Base-by-base conservation (phyloP, 2,329 filamentous ascomycete species). In the Cladosporium sp. region DNA sequence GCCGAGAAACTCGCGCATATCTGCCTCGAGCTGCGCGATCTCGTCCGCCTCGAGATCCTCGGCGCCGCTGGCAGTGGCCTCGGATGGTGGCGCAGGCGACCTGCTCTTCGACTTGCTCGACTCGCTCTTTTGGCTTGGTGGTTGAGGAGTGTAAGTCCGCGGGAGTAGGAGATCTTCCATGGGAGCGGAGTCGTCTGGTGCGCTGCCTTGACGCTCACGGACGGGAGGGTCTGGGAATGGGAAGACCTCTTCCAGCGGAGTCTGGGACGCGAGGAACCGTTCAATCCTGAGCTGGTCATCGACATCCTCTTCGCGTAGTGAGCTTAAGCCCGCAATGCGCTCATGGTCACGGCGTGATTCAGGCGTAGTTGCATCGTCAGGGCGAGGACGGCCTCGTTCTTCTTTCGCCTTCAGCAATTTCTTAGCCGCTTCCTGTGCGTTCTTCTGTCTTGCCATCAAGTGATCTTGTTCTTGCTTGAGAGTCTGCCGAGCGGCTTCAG, bases 401-500 rank as follows among this genome's bases (percentile, higher is more conserved):
- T 59, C 54, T 18, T 57, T 57, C 42, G 54, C 41, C 22, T 56
- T 53, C 17, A 61, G 39, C 40, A 59, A 50, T 47, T 58, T 58
- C 37, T 61, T 32, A 6, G 58, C 62, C 7, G 58, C 49, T 19
- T 56, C 43, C 32, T 60, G 58, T 17, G 62, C 58, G 11, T 51
- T 47, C 18, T 57, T 53, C 32, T 60, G 52, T n/a, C 58, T 54
- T 24, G 50, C 47, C 3, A 51, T 48, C 12, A 63, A 32, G 8
- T 59, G 55, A 39, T 62, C 61, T 30, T 68, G 58, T 53, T 72
- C 67, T 5, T 59, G 58, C 48, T 59, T 59, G 48, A 70, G 51
- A 12, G 65, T 65, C 18, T 65, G 58, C 30, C 62, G 60, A 43
- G 68, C 67, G 19, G 66, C 69, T 53, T 72, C 66, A 1, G 65